Evolutionary conservation across 768 basidiomycete genomes (phyloP).

Genomic region (Leccinum pellstonianum): DNA sequence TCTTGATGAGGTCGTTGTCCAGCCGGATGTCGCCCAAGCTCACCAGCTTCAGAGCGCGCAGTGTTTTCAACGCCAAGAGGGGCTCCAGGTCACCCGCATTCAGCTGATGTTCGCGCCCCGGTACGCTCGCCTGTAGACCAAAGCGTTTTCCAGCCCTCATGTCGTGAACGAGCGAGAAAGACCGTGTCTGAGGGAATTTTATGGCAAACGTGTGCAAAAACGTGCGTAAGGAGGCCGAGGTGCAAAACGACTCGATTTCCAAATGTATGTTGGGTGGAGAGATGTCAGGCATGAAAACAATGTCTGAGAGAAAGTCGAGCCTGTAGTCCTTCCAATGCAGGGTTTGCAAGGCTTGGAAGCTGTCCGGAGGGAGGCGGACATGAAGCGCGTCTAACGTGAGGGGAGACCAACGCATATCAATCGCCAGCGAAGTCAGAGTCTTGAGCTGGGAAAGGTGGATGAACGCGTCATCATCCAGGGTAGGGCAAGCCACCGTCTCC

Average conservation of each 20-base stretch:
- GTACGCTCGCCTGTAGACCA: conserved; percentile 14
- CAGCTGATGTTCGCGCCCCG: conserved; percentile 21
- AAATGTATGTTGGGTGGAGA: conserved; percentile 13
- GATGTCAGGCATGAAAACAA: conserved; percentile 18
- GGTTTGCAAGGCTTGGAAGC: conserved; percentile 17
- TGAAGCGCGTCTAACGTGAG: conserved; percentile 13
- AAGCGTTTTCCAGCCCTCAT: conserved; percentile 19
- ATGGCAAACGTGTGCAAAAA: conserved; percentile 14
- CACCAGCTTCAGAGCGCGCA: conserved; percentile 16
- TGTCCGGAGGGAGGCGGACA: conserved; percentile 9
- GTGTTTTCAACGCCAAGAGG: conserved; percentile 11
- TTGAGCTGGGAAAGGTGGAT: conserved; percentile 23
- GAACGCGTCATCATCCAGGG: conserved; percentile 24
- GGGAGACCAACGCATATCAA: conserved; percentile 27
- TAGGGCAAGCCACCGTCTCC: conserved; percentile 18
- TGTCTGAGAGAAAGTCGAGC: conserved; percentile 16
- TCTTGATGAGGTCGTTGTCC: conserved; percentile 19
- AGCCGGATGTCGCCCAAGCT: conserved; percentile 16
- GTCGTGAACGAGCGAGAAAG: conserved; percentile 26
- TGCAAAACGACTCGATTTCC: conserved; percentile 25
- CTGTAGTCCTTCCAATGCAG: conserved; percentile 26
- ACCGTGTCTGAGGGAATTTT: conserved; percentile 12
- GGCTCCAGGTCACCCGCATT: conserved; percentile 13
- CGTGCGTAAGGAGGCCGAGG: conserved; percentile 12
- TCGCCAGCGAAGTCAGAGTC: conserved; percentile 17